Evolutionary conservation across 1,284 basidiomycete genomes (phyloP).

Genomic region (Paramarasmius palmivorus): DNA sequence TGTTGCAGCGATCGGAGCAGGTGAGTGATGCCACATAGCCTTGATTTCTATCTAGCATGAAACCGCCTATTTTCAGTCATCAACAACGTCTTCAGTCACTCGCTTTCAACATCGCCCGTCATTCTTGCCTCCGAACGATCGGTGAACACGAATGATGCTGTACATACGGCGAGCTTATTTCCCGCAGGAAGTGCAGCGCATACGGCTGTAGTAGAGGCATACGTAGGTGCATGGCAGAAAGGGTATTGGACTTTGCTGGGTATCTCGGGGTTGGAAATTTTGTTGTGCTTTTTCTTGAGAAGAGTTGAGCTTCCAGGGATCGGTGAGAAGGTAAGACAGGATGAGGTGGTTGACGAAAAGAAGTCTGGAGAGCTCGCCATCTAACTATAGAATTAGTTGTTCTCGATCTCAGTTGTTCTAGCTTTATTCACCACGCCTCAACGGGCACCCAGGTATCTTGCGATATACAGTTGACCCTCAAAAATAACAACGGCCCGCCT

Average conservation of each 20-base stretch:
- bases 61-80: conserved; percentile 9
- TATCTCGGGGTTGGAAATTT: conserved; percentile 13
- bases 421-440: too few species aligned
- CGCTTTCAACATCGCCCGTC: conserved; percentile 1
- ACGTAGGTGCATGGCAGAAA: conserved; percentile 16
- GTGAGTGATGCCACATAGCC: conserved; percentile 16
- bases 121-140: neutral
- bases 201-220: conserved; percentile 9
- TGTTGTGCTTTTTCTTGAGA: conserved; percentile 14
- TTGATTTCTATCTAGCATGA: neutral
- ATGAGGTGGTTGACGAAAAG: too few species aligned
- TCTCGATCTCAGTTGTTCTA: too few species aligned
- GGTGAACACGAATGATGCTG: conserved; percentile 12
- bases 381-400: too few species aligned
- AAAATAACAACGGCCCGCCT: too few species aligned
- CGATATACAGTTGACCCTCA: too few species aligned
- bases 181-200: conserved; percentile 4
- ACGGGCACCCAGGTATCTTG: too few species aligned
- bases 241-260: conserved; percentile 14
- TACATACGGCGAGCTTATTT: conserved; percentile 9
- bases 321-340: too few species aligned
- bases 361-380: too few species aligned
- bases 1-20: conserved; percentile 32
- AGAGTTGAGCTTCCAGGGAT: conserved; percentile 13
- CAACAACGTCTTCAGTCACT: conserved; percentile 16